Evolutionary conservation across 2,329 filamentous ascomycete genomes (phyloP), one percentile per base, ranked within the genome.

Genomic region (Fusarium armeniacum): DNA sequence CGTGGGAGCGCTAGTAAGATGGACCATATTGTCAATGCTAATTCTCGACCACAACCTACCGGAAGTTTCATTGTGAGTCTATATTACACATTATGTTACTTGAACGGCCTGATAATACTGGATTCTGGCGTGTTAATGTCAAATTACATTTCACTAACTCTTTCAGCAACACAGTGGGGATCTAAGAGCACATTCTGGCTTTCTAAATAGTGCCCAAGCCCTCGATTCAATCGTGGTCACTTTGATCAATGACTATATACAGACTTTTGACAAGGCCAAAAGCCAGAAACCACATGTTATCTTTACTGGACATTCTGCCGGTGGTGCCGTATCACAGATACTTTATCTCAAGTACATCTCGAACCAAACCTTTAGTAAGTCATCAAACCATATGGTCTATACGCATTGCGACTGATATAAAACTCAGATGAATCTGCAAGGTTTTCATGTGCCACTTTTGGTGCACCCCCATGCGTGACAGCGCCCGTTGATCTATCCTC

Each of bases 301-400:
- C 4, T 70, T 74, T 15, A 73, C 72, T 0, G 70, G 72, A 3
- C 72, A 74, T 63, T 74, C 72, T 26, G 72, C 72, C 12, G 72
- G 72, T 12, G 72, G 72, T 53, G 72, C 72, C 35, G 72, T 67
- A 20, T 68, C 70, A n/a, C 63, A 68, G 24, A 40, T 74, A 1
- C 41, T 74, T 6, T 72, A 67, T 43, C 58, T 74, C 32, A 60
- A 50, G 22, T 57, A 58, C 28, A 51, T 69, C 18, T 62, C 70
- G 9, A n/a, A 62, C 13, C 45, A 35, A 18, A 20, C n/a, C 2
- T 32, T 59, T 2, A 36, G 72, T 73, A 40, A 64, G 65, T 28
- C 6, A 12, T 16, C 32, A 16, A 12, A 36, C 13, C 10, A 28
- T 11, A 18, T 8, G 12, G 22, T 6, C 7, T 2, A 13, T 10